These are phyloP conservation scores for Sanguinoderma infundibulare DNA, from an alignment of 1,284 basidiomycete species.

Conservation along the genomic window DNA sequence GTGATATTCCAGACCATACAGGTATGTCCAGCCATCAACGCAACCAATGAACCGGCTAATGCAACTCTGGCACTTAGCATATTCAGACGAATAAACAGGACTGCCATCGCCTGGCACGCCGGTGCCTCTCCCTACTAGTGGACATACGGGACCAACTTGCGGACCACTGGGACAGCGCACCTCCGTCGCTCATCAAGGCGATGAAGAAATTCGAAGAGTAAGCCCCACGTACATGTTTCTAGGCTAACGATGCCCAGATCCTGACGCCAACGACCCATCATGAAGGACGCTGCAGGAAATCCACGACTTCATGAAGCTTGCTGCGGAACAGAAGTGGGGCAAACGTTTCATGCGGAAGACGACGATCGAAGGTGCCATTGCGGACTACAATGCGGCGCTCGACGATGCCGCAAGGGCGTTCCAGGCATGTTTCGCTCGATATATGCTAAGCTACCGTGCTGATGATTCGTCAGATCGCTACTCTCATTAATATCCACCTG, in stretches of 20 bases:
- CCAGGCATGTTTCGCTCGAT: slow-evolving; percentile 38
- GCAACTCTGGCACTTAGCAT: slow-evolving; percentile 15
- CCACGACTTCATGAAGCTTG: slow-evolving; percentile 43
- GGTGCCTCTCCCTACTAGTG: slow-evolving; percentile 48
- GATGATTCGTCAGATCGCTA: slow-evolving; percentile 41
- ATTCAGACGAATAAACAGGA: slow-evolving; percentile 42
- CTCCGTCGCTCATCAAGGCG: slow-evolving; percentile 46
- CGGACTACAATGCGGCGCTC: slow-evolving; percentile 39
- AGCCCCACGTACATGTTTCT: slow-evolving; percentile 14
- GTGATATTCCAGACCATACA: slow-evolving; percentile 52
- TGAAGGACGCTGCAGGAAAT: slow-evolving; percentile 43
- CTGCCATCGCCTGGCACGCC: slow-evolving; percentile 48
- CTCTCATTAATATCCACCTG: slow-evolving; percentile 55
- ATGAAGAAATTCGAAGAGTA: slow-evolving; percentile 49
- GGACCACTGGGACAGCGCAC: slow-evolving; percentile 49
- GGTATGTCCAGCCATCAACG: slow-evolving; percentile 34
- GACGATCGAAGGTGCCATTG: slow-evolving; percentile 43
- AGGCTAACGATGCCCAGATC: not conserved
- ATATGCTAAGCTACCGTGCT: not conserved
- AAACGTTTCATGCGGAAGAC: slow-evolving; percentile 45
- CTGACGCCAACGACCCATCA: not conserved
- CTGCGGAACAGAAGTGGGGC: slow-evolving; percentile 46
- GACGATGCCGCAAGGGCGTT: slow-evolving; percentile 52
- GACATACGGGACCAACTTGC: slow-evolving; percentile 53
- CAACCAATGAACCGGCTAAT: not conserved